Evolutionary conservation across 306 rosid species (phyloP).

Genomic region (Fragaria ananassa): DNA sequence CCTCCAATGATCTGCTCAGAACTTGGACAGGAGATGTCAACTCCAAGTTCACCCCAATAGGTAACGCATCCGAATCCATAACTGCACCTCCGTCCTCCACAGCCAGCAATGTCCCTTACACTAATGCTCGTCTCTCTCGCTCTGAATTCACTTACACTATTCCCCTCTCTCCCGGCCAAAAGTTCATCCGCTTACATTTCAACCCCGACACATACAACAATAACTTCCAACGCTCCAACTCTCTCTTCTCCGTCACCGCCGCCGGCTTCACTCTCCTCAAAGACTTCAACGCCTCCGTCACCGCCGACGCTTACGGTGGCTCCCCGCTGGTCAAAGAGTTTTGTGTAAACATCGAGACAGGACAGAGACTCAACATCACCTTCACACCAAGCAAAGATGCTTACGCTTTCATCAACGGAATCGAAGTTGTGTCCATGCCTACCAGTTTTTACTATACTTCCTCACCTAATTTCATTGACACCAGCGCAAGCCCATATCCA

Average conservation of each 20-base stretch:
- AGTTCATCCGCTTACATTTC: constrained; percentile 55
- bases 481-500: fast-evolving
- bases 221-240: constrained; percentile 6
- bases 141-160: constrained; percentile 45
- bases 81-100: neutral
- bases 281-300: constrained; percentile 28
- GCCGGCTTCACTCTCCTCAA: constrained; percentile 41
- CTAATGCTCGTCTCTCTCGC: constrained; percentile 18
- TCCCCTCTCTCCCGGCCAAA: constrained; percentile 38
- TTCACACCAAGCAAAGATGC: constrained; percentile 41
- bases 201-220: constrained; percentile 25
- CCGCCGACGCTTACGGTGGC: neutral
- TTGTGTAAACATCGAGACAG: constrained; percentile 24
- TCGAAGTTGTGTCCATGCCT: constrained; percentile 77
- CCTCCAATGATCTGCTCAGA: neutral
- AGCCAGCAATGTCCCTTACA: neutral
- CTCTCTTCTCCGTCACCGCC: constrained; percentile 52
- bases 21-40: constrained; percentile 23
- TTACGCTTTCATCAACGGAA: constrained; percentile 66
- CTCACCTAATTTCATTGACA: neutral
- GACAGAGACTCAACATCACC: constrained; percentile 33
- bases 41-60: constrained; percentile 11
- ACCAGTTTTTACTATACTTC: constrained; percentile 41
- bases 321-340: constrained; percentile 31
- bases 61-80: neutral